phyloP scores from a whole-genome alignment of 768 basidiomycete genomes.

The Tylopilus rubrobrunneus region DNA sequence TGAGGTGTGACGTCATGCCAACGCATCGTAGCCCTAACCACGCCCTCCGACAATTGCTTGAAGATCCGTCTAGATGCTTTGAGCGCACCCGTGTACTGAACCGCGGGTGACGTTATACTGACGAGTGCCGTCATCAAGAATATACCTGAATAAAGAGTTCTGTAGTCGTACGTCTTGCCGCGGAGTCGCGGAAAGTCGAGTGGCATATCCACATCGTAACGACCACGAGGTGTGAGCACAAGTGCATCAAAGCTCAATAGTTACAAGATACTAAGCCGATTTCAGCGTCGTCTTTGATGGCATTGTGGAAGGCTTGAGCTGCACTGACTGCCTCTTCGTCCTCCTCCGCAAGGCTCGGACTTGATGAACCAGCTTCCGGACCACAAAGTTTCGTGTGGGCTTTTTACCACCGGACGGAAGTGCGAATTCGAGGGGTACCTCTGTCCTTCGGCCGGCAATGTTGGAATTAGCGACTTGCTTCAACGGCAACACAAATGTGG shows the following conservation, averaged over 20 bases:
- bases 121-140: constrained; percentile 42
- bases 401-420: constrained; percentile 42
- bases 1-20: constrained; percentile 83
- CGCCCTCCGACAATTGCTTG: constrained; percentile 57
- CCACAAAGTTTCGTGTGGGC: constrained; percentile 52
- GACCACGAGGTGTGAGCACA: constrained; percentile 92
- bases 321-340: constrained; percentile 75
- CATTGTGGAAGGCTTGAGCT: constrained; percentile 95
- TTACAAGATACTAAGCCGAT: constrained; percentile 90
- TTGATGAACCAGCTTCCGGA: constrained; percentile 72
- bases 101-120: constrained; percentile 42
- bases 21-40: constrained; percentile 80
- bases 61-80: constrained; percentile 35
- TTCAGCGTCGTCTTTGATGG: constrained; percentile 95
- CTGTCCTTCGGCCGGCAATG: constrained; percentile 93
- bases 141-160: constrained; percentile 87
- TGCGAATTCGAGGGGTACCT: constrained; percentile 98
- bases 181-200: constrained; percentile 88
- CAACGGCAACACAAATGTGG: too few species aligned
- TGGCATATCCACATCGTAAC: constrained; percentile 98
- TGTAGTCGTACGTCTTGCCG: constrained; percentile 99
- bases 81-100: constrained; percentile 55
- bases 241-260: constrained; percentile 91
- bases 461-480: constrained; percentile 91
- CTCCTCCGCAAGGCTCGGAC: too few species aligned